phyloP scores from a whole-genome alignment of 2,329 filamentous ascomycete species.

The Scortechinia acanthostroma region DNA sequence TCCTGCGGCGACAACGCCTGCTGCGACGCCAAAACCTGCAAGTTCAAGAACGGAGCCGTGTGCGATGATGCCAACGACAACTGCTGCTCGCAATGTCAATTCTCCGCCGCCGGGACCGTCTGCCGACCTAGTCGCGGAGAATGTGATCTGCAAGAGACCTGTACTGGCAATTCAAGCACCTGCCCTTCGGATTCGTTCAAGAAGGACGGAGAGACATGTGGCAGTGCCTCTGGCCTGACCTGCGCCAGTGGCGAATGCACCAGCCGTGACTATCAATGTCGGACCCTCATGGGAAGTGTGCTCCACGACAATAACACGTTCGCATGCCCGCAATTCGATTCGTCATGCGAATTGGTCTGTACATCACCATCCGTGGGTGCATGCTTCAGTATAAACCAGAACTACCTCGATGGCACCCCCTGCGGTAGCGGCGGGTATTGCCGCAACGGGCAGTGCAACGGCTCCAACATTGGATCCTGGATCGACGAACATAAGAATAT shows the following conservation, averaged over 20 bases:
- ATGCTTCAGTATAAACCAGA: conserved; percentile 55
- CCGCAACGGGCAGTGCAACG: conserved; percentile 49
- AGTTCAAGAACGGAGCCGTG: conserved; percentile 49
- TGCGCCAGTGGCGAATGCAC: conserved; percentile 66
- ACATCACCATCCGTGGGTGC: conserved; percentile 19
- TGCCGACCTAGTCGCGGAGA: conserved; percentile 50
- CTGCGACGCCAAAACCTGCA: conserved; percentile 58
- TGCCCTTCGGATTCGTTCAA: conserved; percentile 49
- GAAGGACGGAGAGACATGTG: conserved; percentile 31
- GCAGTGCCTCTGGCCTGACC: conserved; percentile 44
- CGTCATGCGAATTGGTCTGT: conserved; percentile 42
- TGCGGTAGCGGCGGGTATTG: conserved; percentile 55
- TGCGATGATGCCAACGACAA: conserved; percentile 46
- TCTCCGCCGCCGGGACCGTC: conserved; percentile 38
- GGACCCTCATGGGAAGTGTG: conserved; percentile 48
- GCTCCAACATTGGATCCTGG: conserved; percentile 46
- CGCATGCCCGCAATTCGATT: conserved; percentile 50
- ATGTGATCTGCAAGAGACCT: conserved; percentile 58
- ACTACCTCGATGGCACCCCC: conserved; percentile 62
- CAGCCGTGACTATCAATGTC: conserved; percentile 58
- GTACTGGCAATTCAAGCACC: conserved; percentile 42
- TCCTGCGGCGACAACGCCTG: conserved; percentile 52
- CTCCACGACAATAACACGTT: conserved; percentile 55
- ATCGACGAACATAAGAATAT: conserved; percentile 48
- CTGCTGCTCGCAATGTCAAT: conserved; percentile 41